Percentiles rank a stretch among this genome's conserved stretches.
phyloP scores from a whole-genome alignment of 495 filamentous ascomycete species.

The Tuber brumale region DNA sequence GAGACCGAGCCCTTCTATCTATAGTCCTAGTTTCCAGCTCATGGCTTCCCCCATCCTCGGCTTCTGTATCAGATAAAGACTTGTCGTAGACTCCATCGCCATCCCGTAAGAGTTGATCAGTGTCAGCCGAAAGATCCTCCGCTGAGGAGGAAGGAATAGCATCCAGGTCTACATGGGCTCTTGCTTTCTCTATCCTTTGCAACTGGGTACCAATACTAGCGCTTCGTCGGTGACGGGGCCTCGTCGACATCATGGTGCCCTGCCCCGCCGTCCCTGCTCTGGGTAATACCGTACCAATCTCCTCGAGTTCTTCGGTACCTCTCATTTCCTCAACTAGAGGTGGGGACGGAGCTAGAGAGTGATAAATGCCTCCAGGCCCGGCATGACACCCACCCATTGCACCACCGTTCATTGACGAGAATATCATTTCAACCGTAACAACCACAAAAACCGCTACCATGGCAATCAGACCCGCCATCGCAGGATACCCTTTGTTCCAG shows the following conservation, averaged over 20 bases:
- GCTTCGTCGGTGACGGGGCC: conserved; percentile 28
- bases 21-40: conserved; percentile 23
- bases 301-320: conserved; percentile 8
- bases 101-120: background rate
- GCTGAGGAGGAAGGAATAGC: background rate
- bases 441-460: conserved; percentile 75
- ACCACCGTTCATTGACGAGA: conserved; percentile 48
- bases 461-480: conserved; percentile 70
- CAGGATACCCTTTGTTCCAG: conserved; percentile 66
- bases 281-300: conserved; percentile 1
- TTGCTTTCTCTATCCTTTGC: conserved; percentile 29
- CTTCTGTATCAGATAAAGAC: conserved; percentile 15
- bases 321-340: background rate
- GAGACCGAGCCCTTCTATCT: conserved; percentile 20
- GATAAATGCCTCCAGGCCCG: conserved; percentile 21
- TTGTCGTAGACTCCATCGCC: conserved; percentile 15
- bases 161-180: conserved; percentile 1
- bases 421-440: conserved; percentile 68
- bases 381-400: conserved; percentile 37
- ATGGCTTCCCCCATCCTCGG: conserved; percentile 3
- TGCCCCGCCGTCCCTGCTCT: background rate
- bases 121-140: conserved; percentile 3
- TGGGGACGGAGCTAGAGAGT: conserved; percentile 5
- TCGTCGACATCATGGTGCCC: background rate
- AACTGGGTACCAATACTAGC: conserved; percentile 31